phyloP scores from a whole-genome alignment of 2,329 filamentous ascomycete species.

The Cercospora sojina region DNA sequence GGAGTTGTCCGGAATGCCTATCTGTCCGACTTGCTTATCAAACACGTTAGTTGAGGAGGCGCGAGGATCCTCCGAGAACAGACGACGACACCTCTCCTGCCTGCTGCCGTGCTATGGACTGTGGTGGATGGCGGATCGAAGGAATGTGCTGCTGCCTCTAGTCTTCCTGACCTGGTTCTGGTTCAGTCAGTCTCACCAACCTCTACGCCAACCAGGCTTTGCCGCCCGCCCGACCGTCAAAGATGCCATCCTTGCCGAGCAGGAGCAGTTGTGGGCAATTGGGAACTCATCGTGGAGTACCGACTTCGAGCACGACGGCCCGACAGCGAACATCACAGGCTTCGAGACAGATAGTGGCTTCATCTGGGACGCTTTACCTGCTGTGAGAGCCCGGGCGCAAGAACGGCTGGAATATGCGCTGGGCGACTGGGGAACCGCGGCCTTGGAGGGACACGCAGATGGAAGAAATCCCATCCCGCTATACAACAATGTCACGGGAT shows the following conservation, averaged over 20 bases:
- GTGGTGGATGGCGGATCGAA: constrained; percentile 43
- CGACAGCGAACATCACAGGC: constrained; percentile 63
- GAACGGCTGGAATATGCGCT: constrained; percentile 51
- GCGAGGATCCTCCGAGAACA: background rate
- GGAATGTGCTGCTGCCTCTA: constrained; percentile 49
- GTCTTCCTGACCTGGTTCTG: constrained; percentile 55
- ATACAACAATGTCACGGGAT: constrained; percentile 79
- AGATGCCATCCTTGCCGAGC: constrained; percentile 52
- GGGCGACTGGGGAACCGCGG: constrained; percentile 37
- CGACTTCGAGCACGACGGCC: constrained; percentile 50
- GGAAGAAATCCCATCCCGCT: constrained; percentile 50
- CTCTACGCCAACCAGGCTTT: constrained; percentile 36
- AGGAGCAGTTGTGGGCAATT: constrained; percentile 51
- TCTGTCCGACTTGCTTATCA: too few species aligned
- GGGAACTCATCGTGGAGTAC: constrained; percentile 51
- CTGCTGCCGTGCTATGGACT: constrained; percentile 14
- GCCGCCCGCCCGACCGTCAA: constrained; percentile 48
- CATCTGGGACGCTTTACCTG: constrained; percentile 71
- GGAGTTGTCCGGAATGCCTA: too few species aligned
- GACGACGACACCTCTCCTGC: constrained; percentile 9
- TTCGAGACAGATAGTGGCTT: constrained; percentile 72
- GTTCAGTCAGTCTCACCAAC: constrained; percentile 48
- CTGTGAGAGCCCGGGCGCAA: constrained; percentile 64
- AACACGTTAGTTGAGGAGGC: too few species aligned
- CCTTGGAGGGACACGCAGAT: constrained; percentile 42